A percentile compares a stretch with the other conserved stretches of the same genome.
Conservation (phyloP, 768 basidiomycete genomes). For the Suillus subaureus region DNA sequence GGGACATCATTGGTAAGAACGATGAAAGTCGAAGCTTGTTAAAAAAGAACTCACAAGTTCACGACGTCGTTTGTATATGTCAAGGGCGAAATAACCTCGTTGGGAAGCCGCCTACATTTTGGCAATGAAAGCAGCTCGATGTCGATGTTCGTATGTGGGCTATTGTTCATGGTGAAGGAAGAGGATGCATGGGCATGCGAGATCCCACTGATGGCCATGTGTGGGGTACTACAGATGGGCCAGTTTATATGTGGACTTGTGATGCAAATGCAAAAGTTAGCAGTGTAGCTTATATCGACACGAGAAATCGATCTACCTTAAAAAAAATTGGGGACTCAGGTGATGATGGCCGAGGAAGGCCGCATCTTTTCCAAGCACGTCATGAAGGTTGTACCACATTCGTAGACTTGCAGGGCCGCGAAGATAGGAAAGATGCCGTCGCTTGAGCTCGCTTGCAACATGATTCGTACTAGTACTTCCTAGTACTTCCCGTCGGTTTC, state of each 20-base stretch:
- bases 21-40: conserved; percentile 1
- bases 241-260: background rate
- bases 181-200: conserved; percentile 22
- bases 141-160: conserved; percentile 46
- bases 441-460: conserved; percentile 12
- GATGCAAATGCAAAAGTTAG: conserved; percentile 18
- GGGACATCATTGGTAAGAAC: conserved; percentile 2
- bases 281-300: conserved; percentile 2
- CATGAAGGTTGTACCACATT: conserved; percentile 1
- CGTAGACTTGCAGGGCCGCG: conserved; percentile 22
- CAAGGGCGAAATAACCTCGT: conserved; percentile 60
- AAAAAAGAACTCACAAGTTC: conserved; percentile 49
- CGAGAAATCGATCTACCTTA: conserved; percentile 20
- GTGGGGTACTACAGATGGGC: background rate
- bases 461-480: background rate
- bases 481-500: conserved; percentile 9
- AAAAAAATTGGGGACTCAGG: conserved; percentile 16
- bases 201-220: background rate
- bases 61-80: conserved; percentile 49
- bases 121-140: conserved; percentile 43
- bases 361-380: conserved; percentile 17
- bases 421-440: conserved; percentile 18
- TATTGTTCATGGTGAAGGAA: conserved; percentile 25
- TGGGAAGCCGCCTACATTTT: conserved; percentile 44
- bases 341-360: conserved; percentile 22